Evolutionary conservation across 176 grass and related monocot genomes (phyloP), one percentile per base, ranked within the genome.

Genomic region (Oryza brachyantha): DNA sequence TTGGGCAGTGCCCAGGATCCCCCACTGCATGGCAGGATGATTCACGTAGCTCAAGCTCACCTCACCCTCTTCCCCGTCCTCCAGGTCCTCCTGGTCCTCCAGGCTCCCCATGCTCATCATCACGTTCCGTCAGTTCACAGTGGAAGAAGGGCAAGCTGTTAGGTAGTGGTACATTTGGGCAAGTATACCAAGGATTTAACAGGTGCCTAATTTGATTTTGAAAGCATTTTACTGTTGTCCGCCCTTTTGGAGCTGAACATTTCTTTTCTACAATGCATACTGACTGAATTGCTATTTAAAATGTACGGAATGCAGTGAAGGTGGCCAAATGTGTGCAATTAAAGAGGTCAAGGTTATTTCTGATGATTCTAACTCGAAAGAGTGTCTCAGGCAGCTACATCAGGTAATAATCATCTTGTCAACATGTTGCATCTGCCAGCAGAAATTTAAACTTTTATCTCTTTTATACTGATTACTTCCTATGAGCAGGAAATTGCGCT

Each of bases 251-350:
- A 55, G 22, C 31, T 54, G 17, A 37, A 68, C 29, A 46, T 32
- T 78, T 52, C 5, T 69, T 48, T 50, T 22, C 24, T 39, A 25
- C 19, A 50, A 14, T 37, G n/a, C 52, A 50, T 61, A 60, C 66
- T 72, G 68, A 60, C 66, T 72, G 68, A 89, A 6, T 38, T 64
- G 2, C 45, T 72, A 43, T 64, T 45, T 13, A 29, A 76, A 76
- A 77, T 79, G 22, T 67, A 36, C 34, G 8, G 22, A 64, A 77
- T 77, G 58, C 90, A 98, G 96, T 75, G 84, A 91, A 83, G 89
- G 96, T 2, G 96, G 92, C 29, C 92, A 90, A 60, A 91, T 95
- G 92, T 99, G 96, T 91, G 96, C 96, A 78, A 93, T 99, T 89
- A 99, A 99, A 89, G 96, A 99, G 83, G 96, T 99, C 72, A 85